phyloP scores from a whole-genome alignment of 305 asterid species.

The Plantago lanceolata region DNA sequence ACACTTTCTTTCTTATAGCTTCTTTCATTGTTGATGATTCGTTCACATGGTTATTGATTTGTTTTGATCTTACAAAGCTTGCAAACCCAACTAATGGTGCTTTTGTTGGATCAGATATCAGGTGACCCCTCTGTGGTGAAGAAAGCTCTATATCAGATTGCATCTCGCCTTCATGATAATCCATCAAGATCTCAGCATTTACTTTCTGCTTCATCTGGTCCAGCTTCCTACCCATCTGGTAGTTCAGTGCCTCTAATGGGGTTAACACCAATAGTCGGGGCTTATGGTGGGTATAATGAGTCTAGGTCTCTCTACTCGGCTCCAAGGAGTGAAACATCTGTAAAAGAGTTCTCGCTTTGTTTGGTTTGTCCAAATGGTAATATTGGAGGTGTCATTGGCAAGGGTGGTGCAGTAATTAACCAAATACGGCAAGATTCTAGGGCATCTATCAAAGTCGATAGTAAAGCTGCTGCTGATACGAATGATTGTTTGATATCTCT shows the following conservation, averaged over 20 bases:
- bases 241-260: slow-evolving; percentile 76
- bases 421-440: slow-evolving; percentile 93
- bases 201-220: slow-evolving; percentile 56
- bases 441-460: slow-evolving; percentile 80
- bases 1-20: neutral
- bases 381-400: slow-evolving; percentile 92
- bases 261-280: slow-evolving; percentile 59
- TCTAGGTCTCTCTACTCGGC: slow-evolving; percentile 61
- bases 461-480: slow-evolving; percentile 61
- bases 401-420: slow-evolving; percentile 75
- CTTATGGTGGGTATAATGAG: slow-evolving; percentile 85
- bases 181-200: slow-evolving; percentile 88
- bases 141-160: slow-evolving; percentile 75
- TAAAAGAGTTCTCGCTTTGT: slow-evolving; percentile 75
- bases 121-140: slow-evolving; percentile 71
- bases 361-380: slow-evolving; percentile 73
- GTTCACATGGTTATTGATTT: neutral
- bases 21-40: neutral
- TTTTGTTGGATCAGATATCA: slow-evolving; percentile 49
- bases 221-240: slow-evolving; percentile 52
- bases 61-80: neutral
- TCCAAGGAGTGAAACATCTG: slow-evolving; percentile 62
- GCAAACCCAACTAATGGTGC: neutral
- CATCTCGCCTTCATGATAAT: slow-evolving; percentile 77
- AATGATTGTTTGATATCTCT: slow-evolving; percentile 80